Percentiles rank a stretch among this genome's conserved stretches.
Evolutionary conservation across 2,329 filamentous ascomycete species (phyloP).

Genomic region (Aureobasidium subglaciale): DNA sequence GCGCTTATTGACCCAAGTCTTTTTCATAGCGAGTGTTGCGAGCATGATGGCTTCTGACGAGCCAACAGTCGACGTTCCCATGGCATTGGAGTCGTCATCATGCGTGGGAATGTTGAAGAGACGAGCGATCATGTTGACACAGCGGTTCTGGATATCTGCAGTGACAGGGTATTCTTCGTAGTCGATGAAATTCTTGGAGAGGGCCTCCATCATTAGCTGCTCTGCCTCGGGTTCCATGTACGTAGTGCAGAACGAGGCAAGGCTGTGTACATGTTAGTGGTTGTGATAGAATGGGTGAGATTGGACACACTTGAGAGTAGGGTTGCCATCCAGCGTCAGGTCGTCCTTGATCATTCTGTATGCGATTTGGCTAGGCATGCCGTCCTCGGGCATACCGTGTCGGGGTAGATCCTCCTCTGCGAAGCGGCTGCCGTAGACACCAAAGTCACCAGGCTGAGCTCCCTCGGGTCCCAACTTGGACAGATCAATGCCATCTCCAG

Average conservation of each 20-base stretch:
- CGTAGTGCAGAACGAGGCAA: conserved; percentile 90
- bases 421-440: conserved; percentile 82
- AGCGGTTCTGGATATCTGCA: conserved; percentile 69
- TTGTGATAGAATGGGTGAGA: neutral
- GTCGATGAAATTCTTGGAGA: conserved; percentile 80
- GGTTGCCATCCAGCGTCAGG: conserved; percentile 82
- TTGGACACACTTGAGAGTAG: conserved; percentile 65
- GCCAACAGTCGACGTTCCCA: conserved; percentile 84
- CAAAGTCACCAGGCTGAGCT: conserved; percentile 48
- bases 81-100: conserved; percentile 52
- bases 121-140: conserved; percentile 65
- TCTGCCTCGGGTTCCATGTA: conserved; percentile 98
- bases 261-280: conserved; percentile 40
- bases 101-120: conserved; percentile 72
- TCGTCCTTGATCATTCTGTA: conserved; percentile 97
- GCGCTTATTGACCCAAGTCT: conserved; percentile 81
- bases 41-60: conserved; percentile 86
- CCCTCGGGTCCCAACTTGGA: conserved; percentile 39
- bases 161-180: conserved; percentile 39
- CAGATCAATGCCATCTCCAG: conserved; percentile 39
- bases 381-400: conserved; percentile 77
- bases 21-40: conserved; percentile 85
- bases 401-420: conserved; percentile 73
- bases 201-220: conserved; percentile 87
- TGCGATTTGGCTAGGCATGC: conserved; percentile 90